Evolutionary conservation across 139 green algal species (phyloP).

Genomic region (Coelastrella sp.): DNA sequence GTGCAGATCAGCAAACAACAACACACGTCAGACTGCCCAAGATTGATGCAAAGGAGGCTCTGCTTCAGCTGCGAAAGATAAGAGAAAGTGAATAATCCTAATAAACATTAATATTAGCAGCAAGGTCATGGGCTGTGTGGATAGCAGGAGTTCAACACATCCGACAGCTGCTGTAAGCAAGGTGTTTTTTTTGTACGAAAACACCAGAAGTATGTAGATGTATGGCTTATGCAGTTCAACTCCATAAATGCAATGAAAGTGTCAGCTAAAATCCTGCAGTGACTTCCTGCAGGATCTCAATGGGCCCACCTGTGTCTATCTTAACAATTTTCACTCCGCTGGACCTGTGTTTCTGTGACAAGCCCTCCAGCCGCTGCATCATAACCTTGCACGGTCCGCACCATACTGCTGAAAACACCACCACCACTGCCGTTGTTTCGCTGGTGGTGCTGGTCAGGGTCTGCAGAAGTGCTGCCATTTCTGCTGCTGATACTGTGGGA

Average conservation of each 20-base stretch:
- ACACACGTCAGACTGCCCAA: too few relatives aligned
- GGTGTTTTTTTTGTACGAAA: too few relatives aligned
- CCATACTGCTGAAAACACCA: slow-evolving; percentile 11
- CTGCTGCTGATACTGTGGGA: not conserved
- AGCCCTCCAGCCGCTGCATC: slow-evolving; percentile 13
- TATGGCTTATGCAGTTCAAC: not conserved
- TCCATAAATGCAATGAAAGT: not conserved
- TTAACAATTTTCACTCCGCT: slow-evolving; percentile 13
- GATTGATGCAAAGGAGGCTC: too few relatives aligned
- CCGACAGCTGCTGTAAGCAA: too few relatives aligned
- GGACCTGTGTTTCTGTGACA: not conserved
- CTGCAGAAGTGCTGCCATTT: not conserved
- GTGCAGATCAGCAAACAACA: too few relatives aligned
- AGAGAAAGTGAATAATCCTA: too few relatives aligned
- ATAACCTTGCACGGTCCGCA: slow-evolving; percentile 46
- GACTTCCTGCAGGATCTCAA: not conserved
- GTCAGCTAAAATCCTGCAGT: not conserved
- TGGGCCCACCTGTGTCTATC: slow-evolving; percentile 14
- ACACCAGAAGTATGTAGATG: too few relatives aligned
- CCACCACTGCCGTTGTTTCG: slow-evolving; percentile 20
- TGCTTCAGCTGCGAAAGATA: too few relatives aligned
- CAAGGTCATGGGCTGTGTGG: too few relatives aligned
- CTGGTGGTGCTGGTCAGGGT: not conserved
- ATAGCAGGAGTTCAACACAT: too few relatives aligned
- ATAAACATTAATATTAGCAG: too few relatives aligned